Percentiles rank a stretch among this genome's conserved stretches.
These are phyloP conservation scores for Tephrocybe sp. DNA, from an alignment of 768 basidiomycete genomes.

Conservation along the genomic window DNA sequence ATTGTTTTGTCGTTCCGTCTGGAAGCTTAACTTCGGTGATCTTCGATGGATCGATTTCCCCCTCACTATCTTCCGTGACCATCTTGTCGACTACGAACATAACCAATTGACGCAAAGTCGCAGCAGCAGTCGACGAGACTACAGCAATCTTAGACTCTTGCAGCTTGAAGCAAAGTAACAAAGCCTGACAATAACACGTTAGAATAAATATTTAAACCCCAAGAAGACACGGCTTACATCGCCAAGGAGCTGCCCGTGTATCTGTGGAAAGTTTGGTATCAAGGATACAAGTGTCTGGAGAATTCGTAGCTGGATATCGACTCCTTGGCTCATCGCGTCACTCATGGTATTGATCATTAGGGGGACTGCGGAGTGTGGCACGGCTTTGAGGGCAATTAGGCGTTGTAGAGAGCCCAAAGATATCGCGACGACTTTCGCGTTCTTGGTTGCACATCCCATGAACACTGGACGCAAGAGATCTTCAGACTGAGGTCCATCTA, in stretches of 20 bases:
- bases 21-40: slow-evolving; percentile 55
- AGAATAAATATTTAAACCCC: not conserved
- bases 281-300: slow-evolving; percentile 90
- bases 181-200: slow-evolving; percentile 48
- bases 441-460: slow-evolving; percentile 92
- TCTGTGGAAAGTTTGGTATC: slow-evolving; percentile 80
- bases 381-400: slow-evolving; percentile 82
- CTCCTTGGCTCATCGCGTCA: slow-evolving; percentile 88
- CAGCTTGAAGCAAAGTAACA: slow-evolving; percentile 91
- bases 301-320: slow-evolving; percentile 94
- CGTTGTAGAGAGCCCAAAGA: slow-evolving; percentile 89
- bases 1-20: slow-evolving; percentile 56
- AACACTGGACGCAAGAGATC: slow-evolving; percentile 85
- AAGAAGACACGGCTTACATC: slow-evolving; percentile 47
- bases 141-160: slow-evolving; percentile 96
- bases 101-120: slow-evolving; percentile 91
- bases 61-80: slow-evolving; percentile 62
- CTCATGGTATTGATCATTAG: slow-evolving; percentile 81
- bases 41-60: slow-evolving; percentile 30
- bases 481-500: slow-evolving; percentile 77
- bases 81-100: slow-evolving; percentile 99
- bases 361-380: slow-evolving; percentile 76
- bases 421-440: slow-evolving; percentile 91
- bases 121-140: slow-evolving; percentile 95
- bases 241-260: slow-evolving; percentile 77